Evolutionary conservation across 257 asterid species (phyloP), one percentile per base, ranked within the genome.

Genomic region (Handroanthus guayacan): DNA sequence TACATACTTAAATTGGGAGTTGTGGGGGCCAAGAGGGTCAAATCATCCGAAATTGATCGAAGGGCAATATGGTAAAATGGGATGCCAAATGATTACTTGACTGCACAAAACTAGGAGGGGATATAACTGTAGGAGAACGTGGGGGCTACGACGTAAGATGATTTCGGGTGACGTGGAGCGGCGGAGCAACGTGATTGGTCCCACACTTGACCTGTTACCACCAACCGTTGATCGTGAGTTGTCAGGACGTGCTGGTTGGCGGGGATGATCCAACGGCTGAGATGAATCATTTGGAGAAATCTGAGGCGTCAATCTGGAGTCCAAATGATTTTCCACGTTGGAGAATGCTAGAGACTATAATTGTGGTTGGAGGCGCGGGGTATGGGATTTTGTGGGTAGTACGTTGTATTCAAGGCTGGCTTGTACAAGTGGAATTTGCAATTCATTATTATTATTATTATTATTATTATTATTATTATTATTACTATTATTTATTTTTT

Each of bases 101-200:
- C 20, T 6, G 78, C 48, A 57, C 5, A 17, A 71, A 70, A 55
- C 39, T 37, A 2, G 39, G 10, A 41, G 51, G 52, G 14, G 57
- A 41, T 55, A 37, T 4, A 63, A 88, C 74, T 85, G 88, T 75
- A 78, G 80, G 61, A 89, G 92, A 88, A 85, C 89, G 92, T 82
- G 91, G 90, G 66, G 80, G 72, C 75, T 60, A 62, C 67, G 65
- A 78, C 25, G 44, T 43, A 12, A 25, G 71, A 74, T 57, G 82
- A 39, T 62, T 72, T 13, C 39, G 72, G 83, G 85, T 81, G 75
- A 86, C 87, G 89, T 89, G 93, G 93, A 95, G 75, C 69, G 83
- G 82, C 48, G 78, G 37, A n/a, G 84, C 71, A 91, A 87, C 87
- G 87, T 89, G 90, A 84, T 83, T 83, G 92, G 92, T 48, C 85